Percentiles rank a stretch among this genome's conserved stretches.
phyloP scores from a whole-genome alignment of 2,329 filamentous ascomycete species.

The Aspergillus transmontanensis region DNA sequence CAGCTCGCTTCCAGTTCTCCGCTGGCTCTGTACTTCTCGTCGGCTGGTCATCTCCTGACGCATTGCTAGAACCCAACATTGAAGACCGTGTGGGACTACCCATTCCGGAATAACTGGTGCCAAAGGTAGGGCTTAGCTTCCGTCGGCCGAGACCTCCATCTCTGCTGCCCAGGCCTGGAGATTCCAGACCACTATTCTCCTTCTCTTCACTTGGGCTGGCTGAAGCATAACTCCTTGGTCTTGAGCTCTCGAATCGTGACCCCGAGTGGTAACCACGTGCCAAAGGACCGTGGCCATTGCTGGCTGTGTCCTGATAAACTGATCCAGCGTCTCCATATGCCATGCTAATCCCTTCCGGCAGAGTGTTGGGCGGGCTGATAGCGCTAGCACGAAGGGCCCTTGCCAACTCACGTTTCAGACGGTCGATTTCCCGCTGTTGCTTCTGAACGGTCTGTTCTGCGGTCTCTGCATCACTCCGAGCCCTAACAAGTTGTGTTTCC shows the following conservation, averaged over 20 bases:
- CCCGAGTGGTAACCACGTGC: conserved; percentile 41
- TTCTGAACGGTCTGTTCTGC: conserved; percentile 85
- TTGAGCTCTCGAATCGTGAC: conserved; percentile 42
- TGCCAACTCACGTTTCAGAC: conserved; percentile 81
- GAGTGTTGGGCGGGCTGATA: conserved; percentile 38
- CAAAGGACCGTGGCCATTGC: conserved; percentile 31
- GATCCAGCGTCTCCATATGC: conserved; percentile 53
- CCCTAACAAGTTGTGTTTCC: conserved; percentile 92
- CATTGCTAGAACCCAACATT: conserved; percentile 38
- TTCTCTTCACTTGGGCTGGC: conserved; percentile 71
- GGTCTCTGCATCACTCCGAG: conserved; percentile 84
- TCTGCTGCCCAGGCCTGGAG: conserved; percentile 34
- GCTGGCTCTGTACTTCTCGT: conserved; percentile 56
- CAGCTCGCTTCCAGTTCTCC: conserved; percentile 96
- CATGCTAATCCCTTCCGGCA: conserved; percentile 56
- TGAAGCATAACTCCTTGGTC: conserved; percentile 46
- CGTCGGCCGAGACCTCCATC: conserved; percentile 39
- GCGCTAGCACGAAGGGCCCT: conserved; percentile 49
- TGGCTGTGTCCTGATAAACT: conserved; percentile 42
- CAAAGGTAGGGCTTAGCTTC: conserved; percentile 49
- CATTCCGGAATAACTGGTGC: conserved; percentile 37
- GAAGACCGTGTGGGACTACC: conserved; percentile 43
- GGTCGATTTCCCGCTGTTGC: conserved; percentile 83
- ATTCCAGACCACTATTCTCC: conserved; percentile 60
- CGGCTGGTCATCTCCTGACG: conserved; percentile 38